Conservation (phyloP, 2,329 filamentous ascomycete genomes). For the Fusarium veterinarium region DNA sequence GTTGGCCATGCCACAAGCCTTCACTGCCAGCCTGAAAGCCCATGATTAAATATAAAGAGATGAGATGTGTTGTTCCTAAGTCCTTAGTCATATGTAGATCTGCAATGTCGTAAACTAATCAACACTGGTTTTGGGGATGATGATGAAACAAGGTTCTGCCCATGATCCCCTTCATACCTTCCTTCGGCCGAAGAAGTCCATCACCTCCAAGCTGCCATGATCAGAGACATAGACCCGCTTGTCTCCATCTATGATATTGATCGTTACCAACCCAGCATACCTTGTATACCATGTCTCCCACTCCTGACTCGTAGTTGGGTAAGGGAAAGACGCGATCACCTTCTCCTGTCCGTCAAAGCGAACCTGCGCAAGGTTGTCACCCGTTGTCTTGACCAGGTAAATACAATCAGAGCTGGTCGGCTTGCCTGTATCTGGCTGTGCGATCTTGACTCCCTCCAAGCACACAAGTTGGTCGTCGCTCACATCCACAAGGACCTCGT, state of each 20-base stretch:
- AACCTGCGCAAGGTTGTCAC: not conserved
- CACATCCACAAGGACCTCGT: not conserved
- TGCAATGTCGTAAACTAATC: fast-evolving
- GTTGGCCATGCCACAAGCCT: not conserved
- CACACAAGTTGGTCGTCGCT: not conserved
- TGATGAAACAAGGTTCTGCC: no score
- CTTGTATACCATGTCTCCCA: not conserved
- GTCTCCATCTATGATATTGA: not conserved
- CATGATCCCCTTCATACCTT: not conserved
- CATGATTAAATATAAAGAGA: fast-evolving
- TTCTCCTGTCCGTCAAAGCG: not conserved
- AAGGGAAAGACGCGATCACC: not conserved
- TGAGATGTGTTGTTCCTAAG: not conserved
- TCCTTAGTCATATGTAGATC: fast-evolving
- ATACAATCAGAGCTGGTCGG: not conserved
- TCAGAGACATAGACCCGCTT: not conserved
- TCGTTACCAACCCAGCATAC: not conserved
- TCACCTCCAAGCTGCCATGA: not conserved
- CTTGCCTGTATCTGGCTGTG: not conserved
- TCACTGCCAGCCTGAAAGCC: not conserved
- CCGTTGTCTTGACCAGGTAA: not conserved
- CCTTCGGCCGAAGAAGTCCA: not conserved
- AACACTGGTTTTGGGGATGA: fast-evolving
- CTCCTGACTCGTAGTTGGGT: not conserved
- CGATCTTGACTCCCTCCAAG: not conserved